These are phyloP conservation scores for Prototheca wickerhamii DNA, from an alignment of 163 green algal species.

Conservation along the genomic window DNA sequence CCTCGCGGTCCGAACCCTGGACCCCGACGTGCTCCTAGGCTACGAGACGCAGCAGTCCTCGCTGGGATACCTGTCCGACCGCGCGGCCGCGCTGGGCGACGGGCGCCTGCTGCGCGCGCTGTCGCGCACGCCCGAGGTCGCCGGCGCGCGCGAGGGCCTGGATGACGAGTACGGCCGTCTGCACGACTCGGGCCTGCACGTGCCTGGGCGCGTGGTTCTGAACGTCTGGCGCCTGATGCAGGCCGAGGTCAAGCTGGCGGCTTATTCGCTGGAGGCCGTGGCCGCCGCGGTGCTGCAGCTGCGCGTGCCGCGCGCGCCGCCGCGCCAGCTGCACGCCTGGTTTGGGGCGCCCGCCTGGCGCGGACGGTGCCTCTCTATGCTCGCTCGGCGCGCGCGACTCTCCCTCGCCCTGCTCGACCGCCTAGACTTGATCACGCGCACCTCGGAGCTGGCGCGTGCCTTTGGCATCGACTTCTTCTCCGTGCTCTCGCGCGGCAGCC, in stretches of 20 bases:
- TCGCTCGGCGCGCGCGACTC: conserved; percentile 43
- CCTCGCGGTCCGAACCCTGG: conserved; percentile 47
- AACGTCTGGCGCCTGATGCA: conserved; percentile 91
- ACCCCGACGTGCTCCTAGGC: conserved; percentile 89
- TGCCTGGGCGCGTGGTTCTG: conserved; percentile 76
- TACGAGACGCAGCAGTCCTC: conserved; percentile 80
- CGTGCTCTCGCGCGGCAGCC: conserved; percentile 79
- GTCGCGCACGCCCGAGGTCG: conserved; percentile 34
- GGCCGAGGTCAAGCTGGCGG: conserved; percentile 83
- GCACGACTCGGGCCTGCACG: conserved; percentile 61
- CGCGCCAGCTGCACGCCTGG: conserved; percentile 54
- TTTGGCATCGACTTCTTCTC: conserved; percentile 90
- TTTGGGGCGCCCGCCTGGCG: conserved; percentile 38
- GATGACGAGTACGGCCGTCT: conserved; percentile 64
- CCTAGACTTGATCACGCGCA: conserved; percentile 76
- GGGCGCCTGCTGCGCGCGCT: conserved; percentile 44
- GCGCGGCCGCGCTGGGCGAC: conserved; percentile 34
- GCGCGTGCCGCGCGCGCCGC: conserved; percentile 57
- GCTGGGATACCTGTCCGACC: conserved; percentile 78
- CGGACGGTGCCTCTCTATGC: conserved; percentile 44
- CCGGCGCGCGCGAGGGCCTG: conserved; percentile 1
- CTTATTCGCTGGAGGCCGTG: conserved; percentile 81
- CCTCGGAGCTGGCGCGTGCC: conserved; percentile 41
- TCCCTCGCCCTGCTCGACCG: conserved; percentile 75
- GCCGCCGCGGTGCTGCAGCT: conserved; percentile 70